phyloP scores from a whole-genome alignment of 306 rosid species.

The Cicer yamashitae region DNA sequence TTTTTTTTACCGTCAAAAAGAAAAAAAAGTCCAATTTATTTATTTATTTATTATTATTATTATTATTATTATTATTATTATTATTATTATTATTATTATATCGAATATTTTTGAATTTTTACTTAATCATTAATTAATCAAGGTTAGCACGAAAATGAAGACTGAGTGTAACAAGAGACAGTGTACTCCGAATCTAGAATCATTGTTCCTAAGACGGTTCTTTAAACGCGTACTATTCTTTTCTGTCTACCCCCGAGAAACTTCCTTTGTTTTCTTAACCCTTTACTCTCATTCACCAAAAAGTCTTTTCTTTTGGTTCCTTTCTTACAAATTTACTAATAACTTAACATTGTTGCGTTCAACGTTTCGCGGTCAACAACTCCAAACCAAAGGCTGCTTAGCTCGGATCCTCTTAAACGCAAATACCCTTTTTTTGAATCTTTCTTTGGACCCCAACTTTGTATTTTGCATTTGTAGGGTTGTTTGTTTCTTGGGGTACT shows the following conservation, averaged over 20 bases:
- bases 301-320: conserved; percentile 19
- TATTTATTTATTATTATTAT: too few relatives aligned
- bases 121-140: background rate
- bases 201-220: conserved; percentile 27
- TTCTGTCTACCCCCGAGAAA: conserved; percentile 42
- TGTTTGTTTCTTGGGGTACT: conserved; percentile 18
- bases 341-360: conserved; percentile 6
- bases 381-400: conserved; percentile 35
- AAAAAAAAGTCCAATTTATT: too few relatives aligned
- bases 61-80: too few relatives aligned
- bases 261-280: conserved; percentile 22
- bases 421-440: conserved; percentile 35
- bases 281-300: background rate
- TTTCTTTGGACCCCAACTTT: conserved; percentile 35
- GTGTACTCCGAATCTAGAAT: conserved; percentile 39
- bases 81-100: too few relatives aligned
- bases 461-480: conserved; percentile 33
- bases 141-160: conserved; percentile 18
- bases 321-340: conserved; percentile 2
- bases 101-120: too few relatives aligned
- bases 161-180: background rate
- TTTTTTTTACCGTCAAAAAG: too few relatives aligned
- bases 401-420: conserved; percentile 65
- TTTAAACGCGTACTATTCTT: conserved; percentile 42
- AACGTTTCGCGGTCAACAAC: conserved; percentile 54